Conservation (phyloP, 805 yeast species). For the Hanseniaspora valbyensis region DNA sequence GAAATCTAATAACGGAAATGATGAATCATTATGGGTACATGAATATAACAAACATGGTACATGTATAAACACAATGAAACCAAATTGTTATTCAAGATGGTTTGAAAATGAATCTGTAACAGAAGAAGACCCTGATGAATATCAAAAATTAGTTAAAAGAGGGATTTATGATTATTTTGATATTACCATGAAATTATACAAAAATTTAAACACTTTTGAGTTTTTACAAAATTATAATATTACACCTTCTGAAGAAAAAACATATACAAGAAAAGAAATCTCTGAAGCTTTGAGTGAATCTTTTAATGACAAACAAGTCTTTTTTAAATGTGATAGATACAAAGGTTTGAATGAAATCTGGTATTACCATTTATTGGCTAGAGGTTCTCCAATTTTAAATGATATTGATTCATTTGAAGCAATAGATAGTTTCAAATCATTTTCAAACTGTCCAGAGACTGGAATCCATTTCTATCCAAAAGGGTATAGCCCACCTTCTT, state of each 20-base stretch:
- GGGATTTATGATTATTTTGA: slow-evolving; percentile 61
- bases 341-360: slow-evolving; percentile 43
- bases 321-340: slow-evolving; percentile 47
- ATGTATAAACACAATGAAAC: slow-evolving; percentile 70
- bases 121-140: slow-evolving; percentile 15
- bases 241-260: slow-evolving; percentile 46
- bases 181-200: slow-evolving; percentile 47
- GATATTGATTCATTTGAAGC: slow-evolving; percentile 38
- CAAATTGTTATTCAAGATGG: slow-evolving; percentile 50
- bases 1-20: slow-evolving; percentile 64
- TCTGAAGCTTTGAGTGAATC: slow-evolving; percentile 40
- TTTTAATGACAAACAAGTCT: slow-evolving; percentile 45
- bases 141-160: slow-evolving; percentile 19
- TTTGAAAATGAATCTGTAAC: slow-evolving; percentile 15
- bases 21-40: slow-evolving; percentile 70
- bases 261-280: slow-evolving; percentile 49
- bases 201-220: slow-evolving; percentile 52
- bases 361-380: slow-evolving; percentile 60
- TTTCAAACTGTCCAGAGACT: slow-evolving; percentile 51
- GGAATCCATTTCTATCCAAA: slow-evolving; percentile 72
- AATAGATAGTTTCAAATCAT: slow-evolving; percentile 43
- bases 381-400: slow-evolving; percentile 63
- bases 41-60: slow-evolving; percentile 93
- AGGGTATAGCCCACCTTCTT: slow-evolving; percentile 29
- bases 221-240: slow-evolving; percentile 62